Conservation (phyloP, 805 yeast genomes). For the Crinitomyces ghanaensis region DNA sequence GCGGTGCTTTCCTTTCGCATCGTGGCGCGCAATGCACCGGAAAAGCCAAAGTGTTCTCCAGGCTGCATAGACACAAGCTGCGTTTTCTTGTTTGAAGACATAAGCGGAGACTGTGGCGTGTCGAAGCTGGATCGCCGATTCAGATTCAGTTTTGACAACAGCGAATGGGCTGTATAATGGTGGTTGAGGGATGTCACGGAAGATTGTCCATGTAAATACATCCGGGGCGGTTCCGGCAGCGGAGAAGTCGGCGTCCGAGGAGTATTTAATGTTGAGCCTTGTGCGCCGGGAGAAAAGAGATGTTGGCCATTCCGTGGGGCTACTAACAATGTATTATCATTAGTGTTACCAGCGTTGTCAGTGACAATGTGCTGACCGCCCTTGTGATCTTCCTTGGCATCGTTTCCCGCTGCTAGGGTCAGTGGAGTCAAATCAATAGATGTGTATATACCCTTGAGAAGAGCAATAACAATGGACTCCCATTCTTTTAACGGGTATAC, state of each 20-base stretch:
- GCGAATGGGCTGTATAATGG: not conserved
- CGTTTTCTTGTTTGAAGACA: slow-evolving; percentile 12
- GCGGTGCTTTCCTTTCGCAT: slow-evolving; percentile 17
- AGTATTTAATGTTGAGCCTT: too few relatives aligned
- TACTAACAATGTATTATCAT: too few relatives aligned
- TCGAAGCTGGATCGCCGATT: slow-evolving; percentile 12
- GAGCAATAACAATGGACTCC: slow-evolving; percentile 11
- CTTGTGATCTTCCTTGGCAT: not conserved
- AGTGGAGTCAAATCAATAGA: slow-evolving; percentile 18
- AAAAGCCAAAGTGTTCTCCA: slow-evolving; percentile 17
- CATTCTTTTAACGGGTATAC: slow-evolving; percentile 12
- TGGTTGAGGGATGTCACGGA: slow-evolving; percentile 9
- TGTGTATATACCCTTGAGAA: slow-evolving; percentile 15
- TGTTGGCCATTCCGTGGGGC: too few relatives aligned
- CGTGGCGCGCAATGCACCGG: slow-evolving; percentile 18
- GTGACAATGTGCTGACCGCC: too few relatives aligned
- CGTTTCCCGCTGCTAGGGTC: slow-evolving; percentile 10
- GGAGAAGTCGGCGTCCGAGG: too few relatives aligned
- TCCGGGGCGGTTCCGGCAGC: slow-evolving; percentile 3
- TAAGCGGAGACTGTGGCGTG: slow-evolving; percentile 13
- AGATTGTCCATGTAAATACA: slow-evolving; percentile 12
- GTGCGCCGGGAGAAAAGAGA: too few relatives aligned
- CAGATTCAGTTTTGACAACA: slow-evolving; percentile 2
- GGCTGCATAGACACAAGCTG: slow-evolving; percentile 4
- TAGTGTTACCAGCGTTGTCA: too few relatives aligned